Evolutionary conservation across 768 basidiomycete species (phyloP).

Genomic region (Mycena amicta): DNA sequence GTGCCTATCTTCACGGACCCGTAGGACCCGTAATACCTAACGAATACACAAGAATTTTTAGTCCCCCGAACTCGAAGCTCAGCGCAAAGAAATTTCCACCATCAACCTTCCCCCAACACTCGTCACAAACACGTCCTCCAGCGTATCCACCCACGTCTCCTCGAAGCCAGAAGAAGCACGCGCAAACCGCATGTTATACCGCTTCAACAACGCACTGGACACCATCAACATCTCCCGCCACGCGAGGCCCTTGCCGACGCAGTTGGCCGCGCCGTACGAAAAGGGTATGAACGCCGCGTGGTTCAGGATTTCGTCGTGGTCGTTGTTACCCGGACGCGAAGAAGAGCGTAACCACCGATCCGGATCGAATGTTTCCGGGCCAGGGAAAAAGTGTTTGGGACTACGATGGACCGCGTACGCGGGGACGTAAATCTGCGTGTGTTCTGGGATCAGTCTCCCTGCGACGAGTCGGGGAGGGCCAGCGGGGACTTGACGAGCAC

Average conservation of each 20-base stretch:
- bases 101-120: background rate
- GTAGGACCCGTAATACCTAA: no score
- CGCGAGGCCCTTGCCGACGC: slow-evolving; percentile 42
- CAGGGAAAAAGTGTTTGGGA: slow-evolving; percentile 40
- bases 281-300: slow-evolving; percentile 42
- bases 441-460: slow-evolving; percentile 38
- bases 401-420: slow-evolving; percentile 39
- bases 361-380: slow-evolving; percentile 42
- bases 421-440: slow-evolving; percentile 36
- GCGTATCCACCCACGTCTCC: slow-evolving; percentile 1
- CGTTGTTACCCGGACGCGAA: no score
- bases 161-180: slow-evolving; percentile 11
- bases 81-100: background rate
- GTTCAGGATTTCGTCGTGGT: slow-evolving; percentile 25
- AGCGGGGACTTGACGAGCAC: slow-evolving; percentile 39
- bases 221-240: slow-evolving; percentile 43
- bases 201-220: slow-evolving; percentile 37
- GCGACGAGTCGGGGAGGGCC: slow-evolving; percentile 31
- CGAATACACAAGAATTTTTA: no score
- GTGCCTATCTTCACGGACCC: no score
- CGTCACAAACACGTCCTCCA: slow-evolving; percentile 9
- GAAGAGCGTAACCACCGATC: slow-evolving; percentile 49
- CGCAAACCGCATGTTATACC: slow-evolving; percentile 39
- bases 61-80: no score
- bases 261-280: slow-evolving; percentile 45